Evolutionary conservation across 2,329 filamentous ascomycete species (phyloP), one percentile per base, ranked within the genome.

Genomic region (Colletotrichum paranaense): DNA sequence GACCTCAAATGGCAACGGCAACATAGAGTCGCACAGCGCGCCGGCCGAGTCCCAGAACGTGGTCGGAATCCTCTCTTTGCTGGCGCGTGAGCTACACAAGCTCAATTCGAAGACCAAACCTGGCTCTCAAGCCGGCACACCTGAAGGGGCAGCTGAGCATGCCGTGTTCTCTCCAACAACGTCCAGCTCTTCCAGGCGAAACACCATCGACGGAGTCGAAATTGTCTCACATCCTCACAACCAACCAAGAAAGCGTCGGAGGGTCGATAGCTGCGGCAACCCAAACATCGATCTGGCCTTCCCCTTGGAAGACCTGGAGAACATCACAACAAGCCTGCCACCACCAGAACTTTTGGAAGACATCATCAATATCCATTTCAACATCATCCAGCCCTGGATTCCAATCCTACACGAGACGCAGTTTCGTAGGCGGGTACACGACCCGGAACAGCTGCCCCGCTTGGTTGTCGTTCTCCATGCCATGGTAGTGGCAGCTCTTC

Each of bases 341-440:
- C 62, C 73, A 1, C 68, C 58, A 1, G 72, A 66, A 3, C 38
- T 75, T 2, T 62, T 79, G 8, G 77, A 77, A 19, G 71, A 77
- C 9, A 28, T 77, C 2, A 70, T 79, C 16, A 75, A 78, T 26
- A 67, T 62, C 6, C 82, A 85, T 69, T 85, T 85, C 69, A 75
- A 76, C 6, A 67, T 78, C n/a, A 79, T 84, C 5, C 83, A 85
- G 52, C 84, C 83, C 9, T 85, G 83, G 81, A 83, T 83, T 8
- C 82, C 82, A 1, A 82, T 84, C 16, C 65, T 84, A 7, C 82
- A 83, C 64, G 77, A 81, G 62, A 77, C 75, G 0, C 70, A 76
- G 2, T 82, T 82, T 52, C 76, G 79, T 0, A 68, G 70, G n/a
- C 76, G 78, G 2, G 64, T 83, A 1, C 67, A 75, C 16, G 75